These are phyloP conservation scores for Microstroma glucosiphilum DNA, from an alignment of 1,284 basidiomycete genomes.

Conservation along the genomic window DNA sequence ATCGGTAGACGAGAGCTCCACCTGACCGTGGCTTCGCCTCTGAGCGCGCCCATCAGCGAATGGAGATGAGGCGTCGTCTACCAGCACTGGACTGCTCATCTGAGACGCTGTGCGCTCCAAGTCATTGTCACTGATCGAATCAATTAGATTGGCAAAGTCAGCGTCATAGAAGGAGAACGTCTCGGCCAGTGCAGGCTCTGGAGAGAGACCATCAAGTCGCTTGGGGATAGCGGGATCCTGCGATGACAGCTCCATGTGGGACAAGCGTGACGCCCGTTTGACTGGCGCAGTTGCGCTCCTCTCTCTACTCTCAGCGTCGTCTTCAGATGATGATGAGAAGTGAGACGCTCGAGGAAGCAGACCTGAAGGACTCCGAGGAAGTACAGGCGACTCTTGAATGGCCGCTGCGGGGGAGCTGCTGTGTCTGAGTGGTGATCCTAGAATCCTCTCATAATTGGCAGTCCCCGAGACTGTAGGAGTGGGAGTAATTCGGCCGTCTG, in stretches of 20 bases:
- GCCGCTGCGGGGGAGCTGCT: no score
- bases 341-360: not conserved
- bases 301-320: not conserved
- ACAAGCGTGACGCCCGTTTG: conserved; percentile 1
- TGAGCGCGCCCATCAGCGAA: no score
- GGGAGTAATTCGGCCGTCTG: no score
- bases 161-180: conserved; percentile 71
- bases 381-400: no score
- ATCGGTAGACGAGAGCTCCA: no score
- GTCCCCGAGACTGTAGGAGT: no score
- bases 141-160: conserved; percentile 62
- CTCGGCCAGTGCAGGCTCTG: conserved; percentile 15
- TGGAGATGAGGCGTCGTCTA: not conserved
- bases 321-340: not conserved
- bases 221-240: not conserved
- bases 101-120: conserved; percentile 18
- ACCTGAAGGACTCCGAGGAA: no score
- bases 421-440: no score
- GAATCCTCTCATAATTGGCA: no score
- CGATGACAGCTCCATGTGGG: not conserved
- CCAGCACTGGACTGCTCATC: not conserved
- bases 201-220: no score
- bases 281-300: not conserved
- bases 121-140: conserved; percentile 47
- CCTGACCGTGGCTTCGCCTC: no score